A percentile compares a stretch with the other conserved stretches of the same genome.
These are phyloP conservation scores for Elsinoe batatas DNA, from an alignment of 2,329 filamentous ascomycete species.

Conservation along the genomic window DNA sequence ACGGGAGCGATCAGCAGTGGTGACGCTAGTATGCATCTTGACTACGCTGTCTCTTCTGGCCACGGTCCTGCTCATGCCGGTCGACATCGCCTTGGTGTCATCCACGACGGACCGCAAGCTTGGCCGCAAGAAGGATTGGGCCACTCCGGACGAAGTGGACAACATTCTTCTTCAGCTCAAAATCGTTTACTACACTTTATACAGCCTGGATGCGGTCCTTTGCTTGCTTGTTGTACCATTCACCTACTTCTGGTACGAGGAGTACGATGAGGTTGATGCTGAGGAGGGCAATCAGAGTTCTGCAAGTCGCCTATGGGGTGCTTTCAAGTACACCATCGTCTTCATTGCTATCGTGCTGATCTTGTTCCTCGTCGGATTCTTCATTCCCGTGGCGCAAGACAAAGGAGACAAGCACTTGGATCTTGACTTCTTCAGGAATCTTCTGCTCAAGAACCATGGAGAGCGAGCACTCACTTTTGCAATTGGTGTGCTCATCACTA, in stretches of 20 bases:
- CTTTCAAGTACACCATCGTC: slow-evolving; percentile 79
- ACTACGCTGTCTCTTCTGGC: slow-evolving; percentile 81
- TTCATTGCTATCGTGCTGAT: slow-evolving; percentile 73
- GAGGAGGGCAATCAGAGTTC: slow-evolving; percentile 68
- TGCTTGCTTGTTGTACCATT: slow-evolving; percentile 89
- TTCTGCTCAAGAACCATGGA: slow-evolving; percentile 77
- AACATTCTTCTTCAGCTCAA: slow-evolving; percentile 71
- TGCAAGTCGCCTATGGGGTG: slow-evolving; percentile 64
- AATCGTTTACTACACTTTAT: slow-evolving; percentile 85
- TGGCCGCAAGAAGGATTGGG: slow-evolving; percentile 89
- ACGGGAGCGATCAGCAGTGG: slow-evolving; percentile 70
- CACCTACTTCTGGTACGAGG: slow-evolving; percentile 96
- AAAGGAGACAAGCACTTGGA: slow-evolving; percentile 58
- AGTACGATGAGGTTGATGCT: slow-evolving; percentile 83
- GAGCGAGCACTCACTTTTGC: slow-evolving; percentile 88
- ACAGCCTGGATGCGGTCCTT: slow-evolving; percentile 80
- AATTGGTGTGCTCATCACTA: slow-evolving; percentile 74
- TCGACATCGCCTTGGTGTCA: slow-evolving; percentile 90
- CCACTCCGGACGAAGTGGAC: slow-evolving; percentile 68
- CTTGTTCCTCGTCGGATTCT: slow-evolving; percentile 87
- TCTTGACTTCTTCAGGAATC: slow-evolving; percentile 80
- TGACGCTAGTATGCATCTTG: slow-evolving; percentile 76
- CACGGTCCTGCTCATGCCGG: slow-evolving; percentile 82
- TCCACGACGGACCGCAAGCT: slow-evolving; percentile 67
- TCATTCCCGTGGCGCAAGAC: slow-evolving; percentile 69